Evolutionary conservation across 169 alveolate species (phyloP).

Genomic region (Besnoitia besnoiti): DNA sequence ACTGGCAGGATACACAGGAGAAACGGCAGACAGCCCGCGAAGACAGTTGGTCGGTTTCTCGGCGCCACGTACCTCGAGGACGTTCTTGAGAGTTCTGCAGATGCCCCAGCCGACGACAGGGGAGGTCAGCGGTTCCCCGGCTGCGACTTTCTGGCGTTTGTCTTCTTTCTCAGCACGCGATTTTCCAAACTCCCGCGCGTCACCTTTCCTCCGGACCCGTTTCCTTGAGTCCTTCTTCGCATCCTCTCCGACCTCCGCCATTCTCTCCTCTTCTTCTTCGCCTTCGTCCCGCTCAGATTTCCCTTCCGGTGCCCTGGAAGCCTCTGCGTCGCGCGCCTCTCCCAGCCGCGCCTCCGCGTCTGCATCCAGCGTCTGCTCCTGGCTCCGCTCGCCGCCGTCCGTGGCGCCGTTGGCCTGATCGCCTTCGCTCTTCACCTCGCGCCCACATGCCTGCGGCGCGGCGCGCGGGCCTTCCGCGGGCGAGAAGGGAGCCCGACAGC

Average conservation of each 20-base stretch:
- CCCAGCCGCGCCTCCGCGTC: not conserved
- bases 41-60: not conserved
- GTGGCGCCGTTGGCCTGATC: not conserved
- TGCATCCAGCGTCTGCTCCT: not conserved
- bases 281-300: not conserved
- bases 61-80: not conserved
- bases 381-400: not conserved
- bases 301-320: not conserved
- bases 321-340: not conserved
- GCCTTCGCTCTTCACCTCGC: not conserved
- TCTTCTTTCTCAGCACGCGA: too few species aligned
- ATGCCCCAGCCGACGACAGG: constrained; percentile 4
- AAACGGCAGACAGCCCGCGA: not conserved
- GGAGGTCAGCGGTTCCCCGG: not conserved
- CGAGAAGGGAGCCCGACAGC: too few species aligned
- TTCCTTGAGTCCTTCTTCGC: too few species aligned
- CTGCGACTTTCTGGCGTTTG: too few species aligned
- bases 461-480: too few species aligned
- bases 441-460: too few species aligned
- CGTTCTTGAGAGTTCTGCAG: not conserved
- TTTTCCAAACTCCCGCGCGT: too few species aligned
- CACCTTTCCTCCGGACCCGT: too few species aligned
- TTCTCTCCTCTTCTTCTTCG: not conserved
- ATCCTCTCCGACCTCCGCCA: too few species aligned
- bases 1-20: not conserved